Base-by-base conservation (phyloP, 2,329 filamentous ascomycete genomes). In the Alternaria dauci region DNA sequence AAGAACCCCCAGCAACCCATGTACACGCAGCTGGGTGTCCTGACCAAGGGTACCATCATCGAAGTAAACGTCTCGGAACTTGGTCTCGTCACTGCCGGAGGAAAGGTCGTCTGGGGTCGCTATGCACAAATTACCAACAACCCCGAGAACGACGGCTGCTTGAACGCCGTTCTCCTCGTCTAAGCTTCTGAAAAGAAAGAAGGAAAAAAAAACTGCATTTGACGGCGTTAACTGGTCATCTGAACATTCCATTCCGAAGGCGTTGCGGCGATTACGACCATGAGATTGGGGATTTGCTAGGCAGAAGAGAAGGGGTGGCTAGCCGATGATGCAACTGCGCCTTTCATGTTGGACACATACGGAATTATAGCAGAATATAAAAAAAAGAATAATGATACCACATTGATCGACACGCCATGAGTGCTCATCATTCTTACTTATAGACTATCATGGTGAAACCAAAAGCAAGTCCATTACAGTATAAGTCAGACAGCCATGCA, bases 11-110 rank as follows among this genome's bases (percentile, higher is more conserved):
- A 93, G 81, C 93, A 93, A 76, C 92, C 92, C 1, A 52, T 96
- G 76, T 97, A 97, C 81, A 97, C 94, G 0, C 93, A 97, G 75
- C 83, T 98, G 5, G 94, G 94, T 62, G 94, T 97, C 3, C 79
- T 97, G 73, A 75, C 73, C 12, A 75, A 74, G 67, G 66, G 73
- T 30, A 76, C 75, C 4, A 87, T 90, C 62, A 88, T 94, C 74
- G 94, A 98, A 81, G 93, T 98, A 72, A 97, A 99, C 76, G 93
- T 97, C 30, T 91, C 87, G 58, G 95, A 99, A 78, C 81, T 98
- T 65, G 95, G 95, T 65, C 83, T 98, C 63, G 93, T 96, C 16
- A 98, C 95, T 3, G 90, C 94, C 2, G 89, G 89, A 64, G 95
- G 95, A 65, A 97, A 97, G 82, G 92, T 78, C 3, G 75, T 76